A percentile compares a stretch with the other conserved stretches of the same genome.
Evolutionary conservation across 345 rosid genomes (phyloP).

Genomic region (Citrus mangshanensis): DNA sequence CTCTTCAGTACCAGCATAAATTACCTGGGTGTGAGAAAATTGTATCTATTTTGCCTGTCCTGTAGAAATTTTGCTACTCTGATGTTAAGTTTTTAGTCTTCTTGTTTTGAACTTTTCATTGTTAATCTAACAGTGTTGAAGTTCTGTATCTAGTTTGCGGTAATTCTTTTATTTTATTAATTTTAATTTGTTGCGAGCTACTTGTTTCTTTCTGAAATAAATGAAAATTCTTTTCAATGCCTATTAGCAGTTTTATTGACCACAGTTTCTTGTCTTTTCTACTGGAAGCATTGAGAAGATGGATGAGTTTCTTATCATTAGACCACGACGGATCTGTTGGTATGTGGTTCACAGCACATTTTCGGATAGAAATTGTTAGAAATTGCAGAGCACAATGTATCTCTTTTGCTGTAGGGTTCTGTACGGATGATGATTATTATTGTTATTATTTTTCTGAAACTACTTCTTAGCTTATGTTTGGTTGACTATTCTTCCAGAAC

Average conservation of each 20-base stretch:
- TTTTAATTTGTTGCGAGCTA: constrained; percentile 22
- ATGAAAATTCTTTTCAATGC: not conserved
- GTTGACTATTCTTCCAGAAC: too few relatives aligned
- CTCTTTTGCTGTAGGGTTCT: too few relatives aligned
- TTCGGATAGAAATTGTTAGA: too few relatives aligned
- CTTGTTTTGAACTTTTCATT: not conserved
- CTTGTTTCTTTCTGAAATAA: not conserved
- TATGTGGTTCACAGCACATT: too few relatives aligned
- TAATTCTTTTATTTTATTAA: constrained; percentile 16
- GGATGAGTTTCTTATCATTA: too few relatives aligned
- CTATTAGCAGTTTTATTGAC: not conserved
- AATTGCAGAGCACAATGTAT: too few relatives aligned
- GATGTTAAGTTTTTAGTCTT: not conserved
- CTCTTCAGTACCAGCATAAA: constrained; percentile 1
- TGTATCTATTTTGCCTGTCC: constrained; percentile 11
- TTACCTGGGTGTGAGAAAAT: constrained; percentile 2
- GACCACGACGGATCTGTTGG: too few relatives aligned
- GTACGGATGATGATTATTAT: too few relatives aligned
- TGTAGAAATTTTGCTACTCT: constrained; percentile 17
- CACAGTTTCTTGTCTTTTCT: not conserved
- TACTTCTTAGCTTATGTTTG: too few relatives aligned
- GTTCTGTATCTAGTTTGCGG: constrained; percentile 3
- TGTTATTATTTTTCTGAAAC: too few relatives aligned
- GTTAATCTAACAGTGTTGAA: constrained; percentile 4
- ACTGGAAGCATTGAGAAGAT: too few relatives aligned